Evolutionary conservation across 805 yeast species (phyloP), one percentile per base, ranked within the genome.

Genomic region (Lipomyces yamadae): DNA sequence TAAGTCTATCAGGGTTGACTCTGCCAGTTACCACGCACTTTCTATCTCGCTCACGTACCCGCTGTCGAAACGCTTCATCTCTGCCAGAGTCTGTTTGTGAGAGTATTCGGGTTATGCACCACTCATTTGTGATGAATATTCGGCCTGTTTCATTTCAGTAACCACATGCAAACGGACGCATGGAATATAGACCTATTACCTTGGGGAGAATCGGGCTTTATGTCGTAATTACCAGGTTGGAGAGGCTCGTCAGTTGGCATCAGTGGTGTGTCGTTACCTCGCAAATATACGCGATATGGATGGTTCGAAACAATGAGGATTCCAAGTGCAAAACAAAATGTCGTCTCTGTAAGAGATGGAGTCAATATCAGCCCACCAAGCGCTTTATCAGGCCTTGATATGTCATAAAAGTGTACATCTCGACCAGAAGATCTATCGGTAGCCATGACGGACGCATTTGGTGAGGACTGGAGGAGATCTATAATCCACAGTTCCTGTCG

Each of bases 121-220:
- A 24, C 53, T 48, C 53, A 48, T 48, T 24, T 48, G 53, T 48
- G 53, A 48, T 5, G 6, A 24, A 48, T 48, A 48, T 48, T 48
- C 18, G 7, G 4, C 53, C 53, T 48, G 53, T 48, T n/a, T 6
- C 7, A 48, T 34, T 3, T 34, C 37, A 48, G 30, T 48, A 48
- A 3, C 53, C 18, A 18, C 52, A 45, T 10, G 8, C 52, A 18
- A 15, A n/a, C 2, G 8, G 13, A 15, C 6, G 2, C 52, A 45
- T 2, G 24, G 24, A 1, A 24, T 1, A 24, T 24, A 24, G 13
- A 7, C 52, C 29, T 10, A 15, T 45, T 18, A 45, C 52, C 52
- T 5, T n/a, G 6, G 52, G 52, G 52, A 45, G 52, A 45, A 45
- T 5, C 11, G 13, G 52, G 52, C 52, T 45, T 10, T 45, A 45